Evolutionary conservation across 1,284 basidiomycete genomes (phyloP), one percentile per base, ranked within the genome.

Genomic region (Cronartium quercuum): DNA sequence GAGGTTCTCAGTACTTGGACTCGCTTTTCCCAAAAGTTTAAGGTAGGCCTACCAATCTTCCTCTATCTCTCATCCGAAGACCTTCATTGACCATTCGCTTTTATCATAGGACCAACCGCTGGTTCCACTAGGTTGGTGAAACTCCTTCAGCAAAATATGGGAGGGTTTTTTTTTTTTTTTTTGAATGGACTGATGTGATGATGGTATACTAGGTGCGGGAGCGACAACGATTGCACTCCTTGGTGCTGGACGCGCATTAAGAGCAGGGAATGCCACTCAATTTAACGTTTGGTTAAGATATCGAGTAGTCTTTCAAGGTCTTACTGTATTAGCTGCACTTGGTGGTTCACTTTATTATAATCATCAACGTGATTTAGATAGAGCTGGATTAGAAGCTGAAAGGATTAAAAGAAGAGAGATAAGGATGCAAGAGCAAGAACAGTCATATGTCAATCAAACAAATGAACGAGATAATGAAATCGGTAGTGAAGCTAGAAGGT

Each of bases 201-300:
- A n/a, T n/a, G n/a, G n/a, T n/a, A n/a, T n/a, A n/a, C n/a, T 55
- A 73, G 69, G 69, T 6, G 69, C 69, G n/a, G 63, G 61, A 58
- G 69, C 69, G 9, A 73, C 69, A 29, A 66, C 69, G 51, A 73
- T 73, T 34, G 63, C 69, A 3, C 35, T 73, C 38, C 24, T 73
- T 29, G 69, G 62, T 18, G 68, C 68, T 6, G 61, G 60, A 2
- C 40, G 60, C 37, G 68, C 68, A 29, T 35, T 70, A 37, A 57
- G 58, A 64, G 18, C 40, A n/a, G 68, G 68, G 24, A 44, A 70
- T 18, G 60, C 68, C 18, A 47, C 21, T 10, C n/a, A 21, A 44
- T 70, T 70, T n/a, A 70, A 70, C 47, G 0, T 70, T 24, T 68
- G 67, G 67, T 61, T 44, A 21, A 35, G 68, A 24, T 70, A 70